Conservation (phyloP, 2,329 filamentous ascomycete genomes). For the Microdochium paspali region DNA sequence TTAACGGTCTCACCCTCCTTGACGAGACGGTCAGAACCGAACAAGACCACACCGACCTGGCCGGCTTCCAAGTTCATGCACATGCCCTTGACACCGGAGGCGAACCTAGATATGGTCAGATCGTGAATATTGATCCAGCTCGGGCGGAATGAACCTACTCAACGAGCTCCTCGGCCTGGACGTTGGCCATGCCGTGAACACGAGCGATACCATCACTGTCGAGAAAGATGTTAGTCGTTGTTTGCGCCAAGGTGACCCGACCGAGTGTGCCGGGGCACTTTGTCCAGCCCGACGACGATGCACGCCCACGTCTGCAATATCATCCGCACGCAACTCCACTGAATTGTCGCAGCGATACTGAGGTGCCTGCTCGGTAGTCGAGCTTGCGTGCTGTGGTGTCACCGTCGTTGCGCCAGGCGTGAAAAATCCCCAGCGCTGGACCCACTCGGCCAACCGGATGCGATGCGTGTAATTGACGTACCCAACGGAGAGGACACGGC, state of each 20-base stretch:
- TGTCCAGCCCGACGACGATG: neutral
- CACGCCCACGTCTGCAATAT: neutral
- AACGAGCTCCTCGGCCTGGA: constrained; percentile 99
- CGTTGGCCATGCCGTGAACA: constrained; percentile 99
- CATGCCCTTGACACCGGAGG: constrained; percentile 99
- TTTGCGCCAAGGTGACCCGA: neutral
- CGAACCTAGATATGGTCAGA: constrained; percentile 58
- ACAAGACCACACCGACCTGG: constrained; percentile 99
- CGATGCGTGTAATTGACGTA: constrained; percentile 44
- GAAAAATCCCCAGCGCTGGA: constrained; percentile 13
- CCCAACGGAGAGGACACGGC: constrained; percentile 97
- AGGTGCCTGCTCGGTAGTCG: too few species aligned
- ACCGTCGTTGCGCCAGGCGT: neutral
- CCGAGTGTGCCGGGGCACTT: neutral
- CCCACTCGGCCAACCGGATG: constrained; percentile 1
- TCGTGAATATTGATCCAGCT: constrained; percentile 9
- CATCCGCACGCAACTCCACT: too few species aligned
- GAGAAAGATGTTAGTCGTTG: constrained; percentile 10
- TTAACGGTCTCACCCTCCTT: constrained; percentile 99
- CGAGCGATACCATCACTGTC: constrained; percentile 98
- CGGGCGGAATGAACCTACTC: constrained; percentile 59
- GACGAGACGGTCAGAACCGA: constrained; percentile 99
- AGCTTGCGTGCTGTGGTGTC: neutral
- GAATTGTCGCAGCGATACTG: too few species aligned
- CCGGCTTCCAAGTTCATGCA: constrained; percentile 99